A percentile compares a stretch with the other conserved stretches of the same genome.
phyloP scores from a whole-genome alignment of 805 yeast genomes.

The Nadsonia fulvescens region DNA sequence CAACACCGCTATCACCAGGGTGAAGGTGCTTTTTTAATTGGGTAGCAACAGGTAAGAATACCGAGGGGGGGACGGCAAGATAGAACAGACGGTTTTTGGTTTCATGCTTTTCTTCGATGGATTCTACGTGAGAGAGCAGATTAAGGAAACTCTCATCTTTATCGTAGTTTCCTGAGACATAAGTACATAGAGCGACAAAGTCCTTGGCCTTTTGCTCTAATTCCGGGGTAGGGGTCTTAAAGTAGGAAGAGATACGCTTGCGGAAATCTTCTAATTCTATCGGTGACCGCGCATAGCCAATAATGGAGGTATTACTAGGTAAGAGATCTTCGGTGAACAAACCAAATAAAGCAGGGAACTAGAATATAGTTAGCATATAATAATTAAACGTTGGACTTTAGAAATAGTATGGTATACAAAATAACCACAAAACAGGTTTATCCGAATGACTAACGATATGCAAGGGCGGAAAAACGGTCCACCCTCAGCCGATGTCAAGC shows the following conservation, averaged over 20 bases:
- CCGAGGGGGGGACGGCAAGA: slow-evolving; percentile 89
- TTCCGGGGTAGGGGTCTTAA: slow-evolving; percentile 34
- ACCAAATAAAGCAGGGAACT: slow-evolving; percentile 27
- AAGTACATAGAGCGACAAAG: slow-evolving; percentile 48
- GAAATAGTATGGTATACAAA: too few species aligned
- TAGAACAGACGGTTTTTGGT: slow-evolving; percentile 70
- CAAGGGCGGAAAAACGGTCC: too few species aligned
- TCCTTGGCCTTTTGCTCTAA: slow-evolving; percentile 27
- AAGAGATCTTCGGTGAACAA: slow-evolving; percentile 52
- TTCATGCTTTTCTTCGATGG: slow-evolving; percentile 35
- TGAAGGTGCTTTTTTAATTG: slow-evolving; percentile 55
- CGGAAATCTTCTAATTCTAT: slow-evolving; percentile 50
- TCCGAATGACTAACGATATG: too few species aligned
- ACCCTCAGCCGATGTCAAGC: too few species aligned
- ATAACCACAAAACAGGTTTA: too few species aligned
- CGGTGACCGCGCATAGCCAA: slow-evolving; percentile 85
- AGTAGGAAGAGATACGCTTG: slow-evolving; percentile 42
- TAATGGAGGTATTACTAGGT: slow-evolving; percentile 49
- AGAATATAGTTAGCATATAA: too few species aligned
- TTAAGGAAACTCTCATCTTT: slow-evolving; percentile 49
- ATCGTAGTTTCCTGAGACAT: slow-evolving; percentile 70
- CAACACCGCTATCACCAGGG: slow-evolving; percentile 41
- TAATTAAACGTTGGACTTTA: too few species aligned
- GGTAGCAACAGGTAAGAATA: slow-evolving; percentile 61
- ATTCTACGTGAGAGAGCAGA: slow-evolving; percentile 36